Evolutionary conservation across 305 asterid genomes (phyloP), one percentile per base, ranked within the genome.

Genomic region (Plantago coronopus): DNA sequence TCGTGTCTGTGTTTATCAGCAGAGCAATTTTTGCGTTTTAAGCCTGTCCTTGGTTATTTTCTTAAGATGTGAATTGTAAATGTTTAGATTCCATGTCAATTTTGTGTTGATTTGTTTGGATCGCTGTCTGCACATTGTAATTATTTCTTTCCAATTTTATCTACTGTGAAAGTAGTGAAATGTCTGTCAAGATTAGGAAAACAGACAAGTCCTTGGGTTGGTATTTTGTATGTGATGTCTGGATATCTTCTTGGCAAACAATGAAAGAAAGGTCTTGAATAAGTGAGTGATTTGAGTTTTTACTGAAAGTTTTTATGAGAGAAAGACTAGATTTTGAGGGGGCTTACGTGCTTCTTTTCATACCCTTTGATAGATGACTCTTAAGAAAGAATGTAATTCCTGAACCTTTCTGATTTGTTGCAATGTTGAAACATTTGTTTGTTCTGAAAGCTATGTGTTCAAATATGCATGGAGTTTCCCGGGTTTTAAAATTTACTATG

Each of bases 101-200:
- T 49, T 65, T 45, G 40, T 47, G 57, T 50, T 69, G 31, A 46
- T 37, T 60, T 46, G 54, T 20, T 62, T 21, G 54, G 38, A 50
- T 53, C 68, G 19, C 37, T 53, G 56, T 13, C 17, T 69, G 66
- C 63, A 51, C 25, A 46, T 63, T n/a, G n/a, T 22, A 61, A 57
- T 38, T 0, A 69, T 22, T 55, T 62, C 2, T 27, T 27, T 27
- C 31, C 46, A 20, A 18, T 23, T 63, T 64, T 63, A 55, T 55
- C 21, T 64, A 42, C 47, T 17, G 48, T 31, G 19, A 21, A 56
- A 44, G 54, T 44, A 56, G 44, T 57, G 43, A 46, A 51, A 7
- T 50, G 57, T 50, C 18, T 17, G 15, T 2, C 14, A 25, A 23
- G 17, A 19, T 14, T 65, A 57, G n/a, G n/a, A n/a, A n/a, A n/a